Percentiles rank a stretch among this genome's conserved stretches.
Evolutionary conservation across 768 basidiomycete genomes (phyloP).

Genomic region (Agaricus sinodeliciosus): DNA sequence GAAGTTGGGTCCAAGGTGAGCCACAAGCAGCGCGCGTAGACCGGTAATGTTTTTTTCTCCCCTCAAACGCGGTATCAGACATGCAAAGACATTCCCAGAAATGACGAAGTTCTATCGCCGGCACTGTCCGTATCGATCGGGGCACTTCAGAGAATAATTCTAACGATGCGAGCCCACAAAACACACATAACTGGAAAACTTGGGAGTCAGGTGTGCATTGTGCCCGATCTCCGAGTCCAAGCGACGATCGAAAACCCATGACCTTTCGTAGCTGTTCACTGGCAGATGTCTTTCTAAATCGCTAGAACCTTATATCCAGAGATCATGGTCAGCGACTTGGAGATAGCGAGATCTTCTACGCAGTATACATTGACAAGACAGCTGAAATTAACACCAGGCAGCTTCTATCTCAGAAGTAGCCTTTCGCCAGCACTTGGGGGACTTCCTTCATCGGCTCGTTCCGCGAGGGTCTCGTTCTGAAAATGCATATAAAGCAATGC

Average conservation of each 20-base stretch:
- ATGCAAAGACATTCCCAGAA: not conserved
- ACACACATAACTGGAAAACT: too few relatives aligned
- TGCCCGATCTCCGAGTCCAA: not conserved
- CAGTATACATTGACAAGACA: conserved; percentile 2
- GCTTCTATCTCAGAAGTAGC: conserved; percentile 4
- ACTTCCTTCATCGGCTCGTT: not conserved
- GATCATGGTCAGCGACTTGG: not conserved
- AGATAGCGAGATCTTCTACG: not conserved
- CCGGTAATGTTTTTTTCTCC: conserved; percentile 1
- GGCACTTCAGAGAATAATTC: not conserved
- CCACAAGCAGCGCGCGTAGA: conserved; percentile 1
- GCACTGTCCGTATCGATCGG: not conserved
- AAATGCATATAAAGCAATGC: not conserved
- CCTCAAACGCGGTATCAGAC: not conserved
- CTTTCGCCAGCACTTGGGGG: not conserved
- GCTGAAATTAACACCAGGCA: conserved; percentile 4
- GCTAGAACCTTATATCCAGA: not conserved
- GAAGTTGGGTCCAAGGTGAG: conserved; percentile 4
- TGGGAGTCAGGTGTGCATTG: not conserved
- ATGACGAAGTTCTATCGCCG: not conserved
- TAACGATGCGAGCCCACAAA: not conserved
- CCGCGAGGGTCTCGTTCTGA: not conserved
- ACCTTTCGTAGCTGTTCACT: not conserved
- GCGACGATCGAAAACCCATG: conserved; percentile 5
- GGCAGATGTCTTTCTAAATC: not conserved